Percentiles rank a stretch among this genome's conserved stretches.
phyloP scores from a whole-genome alignment of 441 rosid genomes.

The Gossypium gossypioides region DNA sequence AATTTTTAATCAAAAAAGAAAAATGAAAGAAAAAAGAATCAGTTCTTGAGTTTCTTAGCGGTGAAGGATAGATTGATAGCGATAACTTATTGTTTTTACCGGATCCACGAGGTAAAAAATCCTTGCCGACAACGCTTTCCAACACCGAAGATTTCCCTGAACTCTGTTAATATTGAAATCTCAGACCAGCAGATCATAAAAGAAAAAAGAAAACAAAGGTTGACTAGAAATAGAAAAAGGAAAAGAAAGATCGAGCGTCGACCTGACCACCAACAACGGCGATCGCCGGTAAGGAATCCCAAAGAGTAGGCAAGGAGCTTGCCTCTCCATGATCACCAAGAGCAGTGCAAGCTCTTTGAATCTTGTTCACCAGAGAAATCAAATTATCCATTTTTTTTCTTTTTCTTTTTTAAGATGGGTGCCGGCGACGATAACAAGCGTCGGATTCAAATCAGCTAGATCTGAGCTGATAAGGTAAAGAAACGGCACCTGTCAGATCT shows the following conservation, averaged over 20 bases:
- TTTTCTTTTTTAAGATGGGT: not conserved
- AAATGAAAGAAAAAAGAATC: not conserved
- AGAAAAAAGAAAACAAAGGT: not conserved
- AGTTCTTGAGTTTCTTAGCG: not conserved
- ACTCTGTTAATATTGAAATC: conserved; percentile 41
- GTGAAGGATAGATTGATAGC: not conserved
- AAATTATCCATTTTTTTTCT: conserved; percentile 56
- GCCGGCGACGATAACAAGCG: not conserved
- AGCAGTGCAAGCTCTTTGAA: conserved; percentile 97
- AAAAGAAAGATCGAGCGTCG: conserved; percentile 15
- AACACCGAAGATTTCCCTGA: conserved; percentile 94
- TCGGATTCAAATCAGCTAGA: conserved; percentile 35
- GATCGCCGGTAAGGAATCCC: conserved; percentile 91
- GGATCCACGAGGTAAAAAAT: conserved; percentile 95
- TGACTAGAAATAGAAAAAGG: not conserved
- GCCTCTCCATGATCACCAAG: conserved; percentile 93
- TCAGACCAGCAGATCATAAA: not conserved
- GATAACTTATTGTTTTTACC: conserved; percentile 29
- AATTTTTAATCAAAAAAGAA: not conserved
- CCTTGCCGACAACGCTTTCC: conserved; percentile 92
- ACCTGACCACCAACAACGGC: conserved; percentile 99
- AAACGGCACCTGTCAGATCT: not conserved
- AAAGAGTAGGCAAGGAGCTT: conserved; percentile 81
- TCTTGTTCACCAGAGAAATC: conserved; percentile 83
- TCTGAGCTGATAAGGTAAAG: conserved; percentile 6